Evolutionary conservation across 129 eudicot genomes (phyloP), one percentile per base, ranked within the genome.

Genomic region (Chrysanthemum seticuspe): DNA sequence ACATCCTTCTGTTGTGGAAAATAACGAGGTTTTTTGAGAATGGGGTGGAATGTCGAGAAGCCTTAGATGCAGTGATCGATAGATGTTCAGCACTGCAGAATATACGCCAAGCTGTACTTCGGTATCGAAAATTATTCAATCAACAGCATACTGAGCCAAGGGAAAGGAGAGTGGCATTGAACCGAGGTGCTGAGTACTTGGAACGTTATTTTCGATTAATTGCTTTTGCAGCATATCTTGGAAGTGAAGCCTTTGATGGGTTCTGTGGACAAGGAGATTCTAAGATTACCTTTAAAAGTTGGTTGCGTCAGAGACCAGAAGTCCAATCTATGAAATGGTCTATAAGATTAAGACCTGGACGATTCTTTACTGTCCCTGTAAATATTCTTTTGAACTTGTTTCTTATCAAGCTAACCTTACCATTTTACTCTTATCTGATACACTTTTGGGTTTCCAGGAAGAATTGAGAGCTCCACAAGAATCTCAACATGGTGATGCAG

Each of bases 311-410:
- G 65, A 85, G 95, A 77, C 92, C 97, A 14, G 98, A 93, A 78
- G 92, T 93, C 51, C 97, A 93, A 82, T 97, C 98, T 47, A 89
- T 93, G 97, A 93, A 89, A 87, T 93, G 98, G 98, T 90, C 95
- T 51, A 93, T 93, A 58, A 86, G 97, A 86, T 80, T 89, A 66
- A 81, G 98, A 78, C 98, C 98, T 59, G 98, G 98, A 51, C 82
- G 98, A 67, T 93, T 93, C 84, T 87, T 93, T 73, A 85, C 92
- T 18, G 83, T 93, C 16, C 98, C 98, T 65, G 98, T 93, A 93
- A 36, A 75, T 61, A 29, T 78, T 69, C 76, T 57, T 65, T 56
- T 2, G 2, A 49, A 53, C 19, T 62, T 53, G n/a, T 53, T 53
- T 53, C 2, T 15, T 54, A 52, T 60, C 63, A 9, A 5, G 54